Evolutionary conservation across 2,329 filamentous ascomycete genomes (phyloP), one percentile per base, ranked within the genome.

Genomic region (Penicillium freii): DNA sequence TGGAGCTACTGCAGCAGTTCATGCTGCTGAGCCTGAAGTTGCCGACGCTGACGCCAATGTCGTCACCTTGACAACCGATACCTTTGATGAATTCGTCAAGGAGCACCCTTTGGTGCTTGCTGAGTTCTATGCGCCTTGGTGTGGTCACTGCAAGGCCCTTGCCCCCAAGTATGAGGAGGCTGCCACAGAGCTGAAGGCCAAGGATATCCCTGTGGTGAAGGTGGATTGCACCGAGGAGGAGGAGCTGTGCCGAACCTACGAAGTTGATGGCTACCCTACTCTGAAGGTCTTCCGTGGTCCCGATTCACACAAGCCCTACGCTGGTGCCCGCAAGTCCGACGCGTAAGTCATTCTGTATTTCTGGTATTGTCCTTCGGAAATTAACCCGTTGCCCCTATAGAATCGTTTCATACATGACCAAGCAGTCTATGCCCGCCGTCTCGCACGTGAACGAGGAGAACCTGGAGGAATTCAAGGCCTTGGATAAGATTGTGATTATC

Each of bases 71-170:
- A 95, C 89, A 77, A 87, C 88, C 77, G 91, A 93, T 73, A 91
- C 84, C 65, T 99, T 99, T 77, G 84, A 89, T 67, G 84, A 87
- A 60, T 99, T 97, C 77, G 81, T 99, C 73, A 88, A 88, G 75
- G 79, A 86, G 69, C 89, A 97, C 76, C 87, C 91, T 69, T 84
- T 99, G 57, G 93, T 97, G 54, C 87, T 99, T 61, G 92, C 92
- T 69, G 92, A 99, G 81, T 99, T 97, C 86, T 97, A 91, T 77
- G 93, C 93, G 66, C 92, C 93, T 69, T 96, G 93, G 92, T 96
- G 90, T 69, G 93, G 92, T 66, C 93, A 97, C 84, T 97, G 93
- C 89, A 97, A 99, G 84, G 93, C 93, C 60, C 90, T 99, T 66
- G 94, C 78, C 34, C 78, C 79, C 27, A 79, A 81, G 63, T 81